Evolutionary conservation across 2,329 filamentous ascomycete genomes (phyloP).

Genomic region (Diplodia corticola): DNA sequence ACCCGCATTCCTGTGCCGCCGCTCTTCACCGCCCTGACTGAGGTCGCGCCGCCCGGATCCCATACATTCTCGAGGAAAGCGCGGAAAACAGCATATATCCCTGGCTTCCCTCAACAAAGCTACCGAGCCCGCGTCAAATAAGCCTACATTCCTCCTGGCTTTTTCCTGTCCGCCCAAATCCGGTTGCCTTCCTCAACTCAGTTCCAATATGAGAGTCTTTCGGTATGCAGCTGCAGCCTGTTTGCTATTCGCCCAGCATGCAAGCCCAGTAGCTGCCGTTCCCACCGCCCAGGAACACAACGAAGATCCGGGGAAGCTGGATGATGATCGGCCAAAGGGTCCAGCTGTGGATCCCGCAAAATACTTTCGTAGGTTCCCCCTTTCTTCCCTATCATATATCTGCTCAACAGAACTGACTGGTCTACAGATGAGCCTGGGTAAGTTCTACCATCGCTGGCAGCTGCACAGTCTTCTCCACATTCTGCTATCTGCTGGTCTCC

Average conservation of each 20-base stretch:
- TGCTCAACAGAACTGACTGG: background rate
- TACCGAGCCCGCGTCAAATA: background rate
- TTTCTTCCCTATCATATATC: background rate
- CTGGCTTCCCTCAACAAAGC: background rate
- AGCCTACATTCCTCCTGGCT: background rate
- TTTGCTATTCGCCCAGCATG: background rate
- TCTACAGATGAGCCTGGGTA: constrained; percentile 21
- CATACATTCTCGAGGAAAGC: background rate
- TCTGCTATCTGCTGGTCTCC: background rate
- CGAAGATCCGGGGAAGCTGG: constrained; percentile 7
- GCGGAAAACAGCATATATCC: background rate
- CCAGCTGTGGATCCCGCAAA: constrained; percentile 6
- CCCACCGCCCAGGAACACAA: background rate
- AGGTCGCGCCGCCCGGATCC: background rate
- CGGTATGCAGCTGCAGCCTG: constrained; percentile 11
- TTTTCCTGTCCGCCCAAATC: background rate
- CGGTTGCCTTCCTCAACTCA: background rate
- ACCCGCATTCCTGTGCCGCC: background rate
- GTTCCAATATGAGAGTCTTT: background rate
- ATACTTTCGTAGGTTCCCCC: constrained; percentile 20
- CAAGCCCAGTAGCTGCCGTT: background rate
- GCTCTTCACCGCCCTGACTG: background rate
- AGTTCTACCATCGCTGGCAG: background rate
- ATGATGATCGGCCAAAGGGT: background rate
- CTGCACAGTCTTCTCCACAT: background rate